Percentiles rank a stretch among this genome's conserved stretches.
Conservation (phyloP, 2,329 filamentous ascomycete genomes). For the Talaromyces amestolkiae region DNA sequence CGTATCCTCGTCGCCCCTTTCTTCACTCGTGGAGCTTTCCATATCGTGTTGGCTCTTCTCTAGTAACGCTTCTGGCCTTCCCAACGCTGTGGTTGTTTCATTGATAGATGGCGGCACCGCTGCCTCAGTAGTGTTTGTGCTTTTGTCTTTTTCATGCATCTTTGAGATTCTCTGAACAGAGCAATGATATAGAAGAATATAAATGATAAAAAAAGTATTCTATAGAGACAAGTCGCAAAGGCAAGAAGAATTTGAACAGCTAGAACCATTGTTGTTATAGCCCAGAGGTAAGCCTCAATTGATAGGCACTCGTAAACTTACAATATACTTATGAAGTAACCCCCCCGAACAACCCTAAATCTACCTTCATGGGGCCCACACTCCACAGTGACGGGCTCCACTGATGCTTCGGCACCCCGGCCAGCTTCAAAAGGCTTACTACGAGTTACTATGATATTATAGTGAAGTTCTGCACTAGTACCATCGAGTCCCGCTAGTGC, state of each 20-base stretch:
- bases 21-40: neutral
- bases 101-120: neutral
- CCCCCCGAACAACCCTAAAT: neutral
- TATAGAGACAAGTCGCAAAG: neutral
- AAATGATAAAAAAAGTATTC: neutral
- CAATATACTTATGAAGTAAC: no score
- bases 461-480: neutral
- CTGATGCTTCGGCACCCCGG: neutral
- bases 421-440: neutral
- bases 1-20: neutral
- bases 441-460: no score
- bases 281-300: no score
- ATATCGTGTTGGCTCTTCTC: neutral
- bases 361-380: neutral
- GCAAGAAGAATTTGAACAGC: neutral
- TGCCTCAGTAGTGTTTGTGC: neutral
- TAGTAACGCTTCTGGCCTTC: neutral
- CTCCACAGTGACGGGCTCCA: neutral
- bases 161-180: neutral
- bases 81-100: neutral
- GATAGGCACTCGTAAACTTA: no score
- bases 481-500: no score
- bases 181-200: neutral
- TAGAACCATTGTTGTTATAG: neutral
- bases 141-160: neutral